phyloP scores from a whole-genome alignment of 192 early-diverging fungal species.

The Podila clonocystis region DNA sequence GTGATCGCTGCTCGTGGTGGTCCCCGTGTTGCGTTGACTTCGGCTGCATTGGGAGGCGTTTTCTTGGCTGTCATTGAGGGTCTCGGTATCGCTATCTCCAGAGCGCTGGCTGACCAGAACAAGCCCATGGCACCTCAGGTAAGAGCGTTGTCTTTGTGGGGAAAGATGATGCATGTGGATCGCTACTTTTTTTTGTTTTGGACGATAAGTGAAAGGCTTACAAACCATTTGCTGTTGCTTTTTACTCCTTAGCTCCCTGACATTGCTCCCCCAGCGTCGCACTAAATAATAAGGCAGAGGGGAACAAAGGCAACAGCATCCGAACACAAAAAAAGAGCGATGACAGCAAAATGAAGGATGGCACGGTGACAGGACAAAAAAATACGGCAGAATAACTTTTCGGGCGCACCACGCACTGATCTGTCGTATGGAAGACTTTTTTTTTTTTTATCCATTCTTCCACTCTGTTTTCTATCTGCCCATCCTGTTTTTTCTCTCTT shows the following conservation, averaged over 20 bases:
- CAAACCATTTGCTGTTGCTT: neutral
- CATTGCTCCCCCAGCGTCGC: slow-evolving; percentile 51
- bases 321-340: neutral
- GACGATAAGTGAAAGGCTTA: neutral
- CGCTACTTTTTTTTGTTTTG: neutral
- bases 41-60: slow-evolving; percentile 92
- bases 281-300: slow-evolving; percentile 16
- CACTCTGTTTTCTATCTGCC: neutral
- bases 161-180: no score
- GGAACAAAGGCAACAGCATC: neutral
- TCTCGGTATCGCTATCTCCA: slow-evolving; percentile 69
- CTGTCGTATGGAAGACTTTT: neutral
- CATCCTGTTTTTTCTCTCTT: neutral
- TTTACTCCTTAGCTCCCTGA: slow-evolving; percentile 33
- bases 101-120: slow-evolving; percentile 33
- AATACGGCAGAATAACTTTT: neutral
- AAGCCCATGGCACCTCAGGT: slow-evolving; percentile 51
- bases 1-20: slow-evolving; percentile 92
- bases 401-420: neutral
- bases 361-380: neutral
- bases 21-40: slow-evolving; percentile 59
- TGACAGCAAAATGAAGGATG: neutral
- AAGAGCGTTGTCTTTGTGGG: neutral
- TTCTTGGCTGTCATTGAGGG: slow-evolving; percentile 97
- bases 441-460: neutral